Evolutionary conservation across 2,329 filamentous ascomycete genomes (phyloP), one percentile per base, ranked within the genome.

Genomic region (Teratosphaeriaceae sp.): DNA sequence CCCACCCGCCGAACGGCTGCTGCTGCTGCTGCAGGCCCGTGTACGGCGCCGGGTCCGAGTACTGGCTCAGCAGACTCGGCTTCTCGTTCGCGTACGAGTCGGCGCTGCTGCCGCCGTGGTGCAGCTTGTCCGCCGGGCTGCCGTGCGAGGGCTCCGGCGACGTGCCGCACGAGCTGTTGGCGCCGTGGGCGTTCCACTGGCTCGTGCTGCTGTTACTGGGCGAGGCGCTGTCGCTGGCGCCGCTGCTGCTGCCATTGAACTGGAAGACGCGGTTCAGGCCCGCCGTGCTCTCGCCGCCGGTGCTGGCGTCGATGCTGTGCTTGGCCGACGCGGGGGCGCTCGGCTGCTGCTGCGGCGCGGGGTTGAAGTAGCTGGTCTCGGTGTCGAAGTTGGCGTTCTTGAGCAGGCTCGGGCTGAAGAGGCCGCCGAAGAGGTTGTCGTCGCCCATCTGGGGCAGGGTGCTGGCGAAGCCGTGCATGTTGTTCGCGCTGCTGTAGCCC

Each of bases 121-220:
- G 31, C 64, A n/a, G 61, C 40, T 59, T 60, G 40, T 84, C 84
- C 57, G 74, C 69, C 3, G 82, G 85, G 13, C 84, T 89, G 54
- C 85, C 82, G 23, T 79, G 82, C 37, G 74, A 79, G 1, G 85
- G 82, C 61, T 89, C 85, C 1, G 85, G 85, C 2, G 85, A 89
- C 0, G 85, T 89, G 20, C 82, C 84, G 57, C 84, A 88, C 21
- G 59, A 62, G 19, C 82, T 85, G 52, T 78, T 81, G 3, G 78
- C 76, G 31, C 9, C 31, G 35, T 72, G 73, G 47, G 67, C 68
- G 41, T 65, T 67, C 54, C 65, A 71, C 27, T 73, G 71, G 24
- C 72, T 75, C 24, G 66, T 65, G 11, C 73, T 75, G 11, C 73
- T 74, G 13, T 65, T 65, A 20, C 72, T 74, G 2, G 73, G 72